These are phyloP conservation scores for Hydnomerulius pinastri DNA, from an alignment of 768 basidiomycete species.

Conservation along the genomic window DNA sequence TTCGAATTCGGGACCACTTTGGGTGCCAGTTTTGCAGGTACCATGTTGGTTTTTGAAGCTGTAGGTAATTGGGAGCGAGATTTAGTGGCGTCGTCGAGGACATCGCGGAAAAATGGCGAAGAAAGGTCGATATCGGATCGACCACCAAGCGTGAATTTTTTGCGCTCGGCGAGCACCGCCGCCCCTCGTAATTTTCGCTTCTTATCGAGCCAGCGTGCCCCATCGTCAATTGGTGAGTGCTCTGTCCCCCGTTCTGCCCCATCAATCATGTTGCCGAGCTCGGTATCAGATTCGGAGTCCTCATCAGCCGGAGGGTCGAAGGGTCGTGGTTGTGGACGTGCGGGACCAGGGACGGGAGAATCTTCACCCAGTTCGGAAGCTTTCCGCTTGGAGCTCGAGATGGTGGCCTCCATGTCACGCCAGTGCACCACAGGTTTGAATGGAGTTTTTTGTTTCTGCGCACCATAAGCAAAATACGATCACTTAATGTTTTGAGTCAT, in stretches of 20 bases:
- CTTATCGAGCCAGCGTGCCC: conserved; percentile 2
- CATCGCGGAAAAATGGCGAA: conserved; percentile 1
- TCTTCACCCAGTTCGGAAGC: background rate
- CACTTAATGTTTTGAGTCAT: background rate
- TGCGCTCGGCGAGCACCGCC: background rate
- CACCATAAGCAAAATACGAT: background rate
- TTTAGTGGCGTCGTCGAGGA: conserved; percentile 7
- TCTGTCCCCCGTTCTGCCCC: too few relatives aligned
- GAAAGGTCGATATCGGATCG: background rate
- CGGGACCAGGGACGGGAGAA: too few relatives aligned
- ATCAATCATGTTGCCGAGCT: too few relatives aligned
- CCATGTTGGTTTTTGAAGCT: too few relatives aligned
- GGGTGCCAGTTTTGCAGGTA: too few relatives aligned
- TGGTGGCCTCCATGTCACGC: conserved; percentile 3
- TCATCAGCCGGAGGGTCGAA: too few relatives aligned
- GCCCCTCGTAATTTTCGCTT: background rate
- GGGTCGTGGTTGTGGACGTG: too few relatives aligned
- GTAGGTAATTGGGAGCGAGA: too few relatives aligned
- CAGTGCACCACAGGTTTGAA: conserved; percentile 2
- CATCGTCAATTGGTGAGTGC: background rate
- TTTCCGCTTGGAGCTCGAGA: background rate
- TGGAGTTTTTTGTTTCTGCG: background rate
- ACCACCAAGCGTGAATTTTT: background rate
- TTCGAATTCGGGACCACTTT: too few relatives aligned
- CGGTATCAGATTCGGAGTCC: too few relatives aligned